Conservation (phyloP, 1,139 yeast species). For the Ogataea hybrid region DNA sequence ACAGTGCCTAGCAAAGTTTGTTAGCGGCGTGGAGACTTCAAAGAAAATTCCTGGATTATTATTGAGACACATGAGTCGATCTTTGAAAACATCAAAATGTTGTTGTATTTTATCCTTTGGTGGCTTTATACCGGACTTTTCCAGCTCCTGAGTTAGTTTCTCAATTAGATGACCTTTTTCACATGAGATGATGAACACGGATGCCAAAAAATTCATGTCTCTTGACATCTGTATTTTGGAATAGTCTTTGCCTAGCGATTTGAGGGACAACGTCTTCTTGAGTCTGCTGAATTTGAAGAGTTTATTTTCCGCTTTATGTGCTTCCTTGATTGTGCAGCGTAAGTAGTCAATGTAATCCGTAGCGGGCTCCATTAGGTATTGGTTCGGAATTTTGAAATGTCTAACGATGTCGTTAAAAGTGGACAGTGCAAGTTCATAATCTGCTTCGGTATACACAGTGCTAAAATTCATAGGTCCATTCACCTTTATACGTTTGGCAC, state of each 20-base stretch:
- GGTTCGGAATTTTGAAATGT: slow-evolving; percentile 24
- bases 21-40: slow-evolving; percentile 24
- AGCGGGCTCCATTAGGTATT: slow-evolving; percentile 14
- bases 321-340: slow-evolving; percentile 7
- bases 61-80: slow-evolving; percentile 4
- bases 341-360: slow-evolving; percentile 13
- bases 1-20: slow-evolving; percentile 31
- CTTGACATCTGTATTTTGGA: slow-evolving; percentile 3
- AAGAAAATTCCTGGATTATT: slow-evolving; percentile 19
- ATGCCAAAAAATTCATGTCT: slow-evolving; percentile 7
- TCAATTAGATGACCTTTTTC: slow-evolving; percentile 10
- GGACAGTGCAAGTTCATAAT: slow-evolving; percentile 9
- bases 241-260: slow-evolving; percentile 6
- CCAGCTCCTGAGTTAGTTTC: slow-evolving; percentile 8
- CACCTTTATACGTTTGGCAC: slow-evolving; percentile 3
- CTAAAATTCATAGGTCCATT: slow-evolving; percentile 9
- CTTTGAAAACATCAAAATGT: slow-evolving; percentile 16
- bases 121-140: slow-evolving; percentile 3
- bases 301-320: slow-evolving; percentile 1
- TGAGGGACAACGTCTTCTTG: slow-evolving; percentile 3
- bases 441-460: slow-evolving; percentile 3
- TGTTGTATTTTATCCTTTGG: slow-evolving; percentile 10
- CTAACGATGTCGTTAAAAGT: slow-evolving; percentile 17
- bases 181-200: slow-evolving; percentile 12
- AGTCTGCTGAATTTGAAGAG: slow-evolving; percentile 2